These are phyloP conservation scores for Saccharum hybrid DNA, from an alignment of 202 grass and related monocot species.

Conservation along the genomic window DNA sequence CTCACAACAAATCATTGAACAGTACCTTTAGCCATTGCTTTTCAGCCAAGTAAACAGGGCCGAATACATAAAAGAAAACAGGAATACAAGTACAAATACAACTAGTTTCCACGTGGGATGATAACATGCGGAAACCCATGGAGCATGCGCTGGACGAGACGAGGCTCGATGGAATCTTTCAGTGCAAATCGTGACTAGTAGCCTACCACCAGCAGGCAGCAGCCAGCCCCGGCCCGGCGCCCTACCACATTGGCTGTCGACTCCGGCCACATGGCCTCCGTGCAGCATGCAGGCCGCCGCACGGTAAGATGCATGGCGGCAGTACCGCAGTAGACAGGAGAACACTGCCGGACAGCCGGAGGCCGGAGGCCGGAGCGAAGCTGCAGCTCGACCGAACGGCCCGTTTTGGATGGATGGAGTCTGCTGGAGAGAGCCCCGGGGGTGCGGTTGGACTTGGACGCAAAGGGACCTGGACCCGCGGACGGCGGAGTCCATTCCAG, in stretches of 20 bases:
- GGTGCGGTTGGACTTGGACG: neutral
- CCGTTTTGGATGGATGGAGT: neutral
- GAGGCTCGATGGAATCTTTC: constrained; percentile 41
- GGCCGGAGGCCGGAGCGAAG: neutral
- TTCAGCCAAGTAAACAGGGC: too few relatives aligned
- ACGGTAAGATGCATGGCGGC: neutral
- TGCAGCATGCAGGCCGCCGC: neutral
- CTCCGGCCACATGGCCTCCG: constrained; percentile 11
- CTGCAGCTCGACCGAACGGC: neutral
- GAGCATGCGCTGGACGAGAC: too few relatives aligned
- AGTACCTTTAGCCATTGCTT: too few relatives aligned
- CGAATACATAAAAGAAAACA: too few relatives aligned
- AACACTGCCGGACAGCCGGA: too few relatives aligned
- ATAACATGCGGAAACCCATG: too few relatives aligned
- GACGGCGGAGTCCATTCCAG: constrained; percentile 27
- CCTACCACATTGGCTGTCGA: constrained; percentile 37
- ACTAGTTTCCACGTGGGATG: neutral
- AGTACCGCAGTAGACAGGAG: too few relatives aligned
- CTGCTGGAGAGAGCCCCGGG: neutral
- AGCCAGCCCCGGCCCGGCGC: neutral
- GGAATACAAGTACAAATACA: too few relatives aligned
- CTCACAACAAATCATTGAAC: too few relatives aligned
- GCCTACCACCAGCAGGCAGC: constrained; percentile 35
- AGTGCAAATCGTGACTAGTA: constrained; percentile 24
- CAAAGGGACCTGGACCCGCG: neutral